phyloP scores from a whole-genome alignment of 495 filamentous ascomycete species.

The Tuber calosporum region DNA sequence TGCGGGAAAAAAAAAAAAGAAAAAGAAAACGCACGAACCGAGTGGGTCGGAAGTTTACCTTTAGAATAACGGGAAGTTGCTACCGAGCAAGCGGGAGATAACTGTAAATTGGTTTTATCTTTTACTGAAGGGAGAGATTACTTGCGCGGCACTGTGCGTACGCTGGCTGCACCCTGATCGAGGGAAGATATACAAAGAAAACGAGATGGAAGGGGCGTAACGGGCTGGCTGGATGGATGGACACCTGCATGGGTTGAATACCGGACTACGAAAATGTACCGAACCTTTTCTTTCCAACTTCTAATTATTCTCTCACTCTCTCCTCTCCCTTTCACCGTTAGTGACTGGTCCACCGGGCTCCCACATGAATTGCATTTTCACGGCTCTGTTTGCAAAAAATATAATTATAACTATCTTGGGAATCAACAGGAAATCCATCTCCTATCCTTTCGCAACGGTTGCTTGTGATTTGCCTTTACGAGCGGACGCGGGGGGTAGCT shows the following conservation, averaged over 20 bases:
- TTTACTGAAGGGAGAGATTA: neutral
- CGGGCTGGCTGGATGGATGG: neutral
- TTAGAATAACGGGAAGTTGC: neutral
- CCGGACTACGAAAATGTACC: neutral
- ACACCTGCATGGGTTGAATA: neutral
- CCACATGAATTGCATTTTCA: neutral
- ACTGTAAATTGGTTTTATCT: neutral
- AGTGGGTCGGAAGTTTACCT: neutral
- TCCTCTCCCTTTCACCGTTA: neutral
- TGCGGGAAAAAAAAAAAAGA: neutral
- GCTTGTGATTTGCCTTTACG: neutral
- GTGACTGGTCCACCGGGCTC: neutral
- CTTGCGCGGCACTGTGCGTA: neutral
- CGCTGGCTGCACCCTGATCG: neutral
- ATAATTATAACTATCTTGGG: neutral
- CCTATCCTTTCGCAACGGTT: neutral
- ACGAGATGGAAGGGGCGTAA: neutral
- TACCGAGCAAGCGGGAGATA: neutral
- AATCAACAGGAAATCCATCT: neutral
- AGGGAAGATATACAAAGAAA: neutral
- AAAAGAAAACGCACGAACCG: neutral
- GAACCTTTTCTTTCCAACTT: neutral
- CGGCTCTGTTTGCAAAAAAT: neutral
- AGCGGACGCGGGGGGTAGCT: neutral
- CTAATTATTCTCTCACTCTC: neutral